These are phyloP conservation scores for Kalmanozyma brasiliensis DNA, from an alignment of 1,284 basidiomycete genomes.

Conservation along the genomic window DNA sequence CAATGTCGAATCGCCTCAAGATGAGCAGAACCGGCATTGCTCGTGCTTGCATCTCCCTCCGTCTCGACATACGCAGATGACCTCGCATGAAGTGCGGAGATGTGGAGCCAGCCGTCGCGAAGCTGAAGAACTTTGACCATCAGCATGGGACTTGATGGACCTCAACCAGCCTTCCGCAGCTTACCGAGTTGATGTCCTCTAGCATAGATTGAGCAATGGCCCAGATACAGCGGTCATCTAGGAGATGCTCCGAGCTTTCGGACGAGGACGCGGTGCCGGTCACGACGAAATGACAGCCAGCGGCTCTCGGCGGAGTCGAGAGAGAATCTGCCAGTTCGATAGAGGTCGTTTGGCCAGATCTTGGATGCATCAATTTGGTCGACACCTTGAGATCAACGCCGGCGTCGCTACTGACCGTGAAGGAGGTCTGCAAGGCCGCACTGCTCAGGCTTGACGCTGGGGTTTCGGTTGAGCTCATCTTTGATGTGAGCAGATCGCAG, in stretches of 20 bases:
- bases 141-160: background rate
- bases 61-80: background rate
- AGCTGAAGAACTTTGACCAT: conserved; percentile 1
- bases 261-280: conserved; percentile 1
- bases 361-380: too few species aligned
- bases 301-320: too few species aligned
- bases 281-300: conserved; percentile 4
- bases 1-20: too few species aligned
- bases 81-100: conserved; percentile 3
- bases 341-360: too few species aligned
- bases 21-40: too few species aligned
- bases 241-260: background rate
- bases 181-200: conserved; percentile 15
- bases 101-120: conserved; percentile 19
- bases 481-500: too few species aligned
- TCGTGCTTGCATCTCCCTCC: background rate
- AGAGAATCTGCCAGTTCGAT: too few species aligned
- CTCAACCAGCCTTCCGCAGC: background rate
- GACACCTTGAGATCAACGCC: conserved; percentile 11
- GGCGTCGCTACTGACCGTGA: conserved; percentile 4
- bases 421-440: background rate
- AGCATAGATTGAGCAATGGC: conserved; percentile 5
- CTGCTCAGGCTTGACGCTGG: background rate
- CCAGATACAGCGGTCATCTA: conserved; percentile 8
- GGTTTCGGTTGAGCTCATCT: background rate